Conservation (phyloP, 768 basidiomycete species). For the Lactifluus volemus region DNA sequence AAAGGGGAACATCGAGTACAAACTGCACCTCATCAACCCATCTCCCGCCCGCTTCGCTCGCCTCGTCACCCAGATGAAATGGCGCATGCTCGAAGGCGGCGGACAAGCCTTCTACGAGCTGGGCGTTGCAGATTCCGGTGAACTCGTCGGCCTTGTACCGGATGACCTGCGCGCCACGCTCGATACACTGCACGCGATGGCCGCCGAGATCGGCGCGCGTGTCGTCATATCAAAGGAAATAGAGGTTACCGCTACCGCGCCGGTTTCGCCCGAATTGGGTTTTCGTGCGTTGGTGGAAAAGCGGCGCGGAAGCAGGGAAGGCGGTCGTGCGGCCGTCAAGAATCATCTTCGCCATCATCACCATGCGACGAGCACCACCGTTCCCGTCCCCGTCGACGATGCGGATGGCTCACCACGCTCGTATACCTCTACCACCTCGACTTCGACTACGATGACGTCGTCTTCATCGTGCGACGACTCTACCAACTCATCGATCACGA, state of each 20-base stretch:
- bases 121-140: constrained; percentile 76
- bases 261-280: constrained; percentile 33
- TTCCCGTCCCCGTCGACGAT: background rate
- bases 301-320: constrained; percentile 22
- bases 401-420: constrained; percentile 1
- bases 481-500: background rate
- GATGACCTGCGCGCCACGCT: constrained; percentile 73
- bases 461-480: constrained; percentile 7
- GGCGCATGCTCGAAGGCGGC: constrained; percentile 61
- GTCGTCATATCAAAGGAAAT: constrained; percentile 89
- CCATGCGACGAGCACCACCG: background rate
- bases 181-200: constrained; percentile 89
- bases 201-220: constrained; percentile 85
- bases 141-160: constrained; percentile 69
- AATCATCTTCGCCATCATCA: background rate
- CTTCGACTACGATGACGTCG: background rate
- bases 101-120: constrained; percentile 50
- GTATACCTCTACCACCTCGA: background rate
- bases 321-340: background rate
- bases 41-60: constrained; percentile 67
- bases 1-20: constrained; percentile 89
- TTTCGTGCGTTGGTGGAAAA: constrained; percentile 28
- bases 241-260: constrained; percentile 48
- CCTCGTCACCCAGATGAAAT: constrained; percentile 92
- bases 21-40: constrained; percentile 79